Evolutionary conservation across 1,284 basidiomycete genomes (phyloP), one percentile per base, ranked within the genome.

Genomic region (Takashimella tepidaria): DNA sequence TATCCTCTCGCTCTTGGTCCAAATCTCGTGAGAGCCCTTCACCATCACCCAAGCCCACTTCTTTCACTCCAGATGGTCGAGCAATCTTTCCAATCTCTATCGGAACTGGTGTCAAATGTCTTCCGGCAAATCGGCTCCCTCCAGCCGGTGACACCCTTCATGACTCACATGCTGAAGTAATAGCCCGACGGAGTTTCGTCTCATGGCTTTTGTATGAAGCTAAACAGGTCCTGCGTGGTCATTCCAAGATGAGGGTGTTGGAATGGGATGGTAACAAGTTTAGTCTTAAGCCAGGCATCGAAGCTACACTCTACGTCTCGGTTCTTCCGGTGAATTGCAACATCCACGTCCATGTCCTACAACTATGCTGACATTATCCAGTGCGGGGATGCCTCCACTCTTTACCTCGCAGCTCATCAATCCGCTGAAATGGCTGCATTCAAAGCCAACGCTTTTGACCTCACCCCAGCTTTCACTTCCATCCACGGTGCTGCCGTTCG

Each of bases 321-420:
- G 88, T 89, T 2, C 78, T 91, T n/a, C 92, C 92, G 89, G 92
- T 95, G 64, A 66, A 81, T 69, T 20, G 41, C 37, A 27, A 48
- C 25, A 12, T 12, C 27, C 26, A n/a, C 26, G 23, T 37, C 5
- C 19, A 21, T 21, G 24, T 5, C 3, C 11, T 26, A 1, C 20
- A 40, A 40, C 50, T n/a, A n/a, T n/a, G n/a, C n/a, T 61, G 45
- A 51, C 23, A 41, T 44, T 47, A 50, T 24, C 54, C 60, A 92
- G 91, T 73, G 91, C 66, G 92, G 92, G 5, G 92, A 96, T 64
- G 89, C 89, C 1, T 96, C 92, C 4, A 93, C 82, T 64, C 80
- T 86, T 2, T 82, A 84, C 59, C 81, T 93, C 3, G 84, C 89
- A 2, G 76, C 82, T 0, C 75, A 79, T 26, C 89, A 92, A 72